Evolutionary conservation across 2,329 filamentous ascomycete species (phyloP).

Genomic region (Talaromyces sp.): DNA sequence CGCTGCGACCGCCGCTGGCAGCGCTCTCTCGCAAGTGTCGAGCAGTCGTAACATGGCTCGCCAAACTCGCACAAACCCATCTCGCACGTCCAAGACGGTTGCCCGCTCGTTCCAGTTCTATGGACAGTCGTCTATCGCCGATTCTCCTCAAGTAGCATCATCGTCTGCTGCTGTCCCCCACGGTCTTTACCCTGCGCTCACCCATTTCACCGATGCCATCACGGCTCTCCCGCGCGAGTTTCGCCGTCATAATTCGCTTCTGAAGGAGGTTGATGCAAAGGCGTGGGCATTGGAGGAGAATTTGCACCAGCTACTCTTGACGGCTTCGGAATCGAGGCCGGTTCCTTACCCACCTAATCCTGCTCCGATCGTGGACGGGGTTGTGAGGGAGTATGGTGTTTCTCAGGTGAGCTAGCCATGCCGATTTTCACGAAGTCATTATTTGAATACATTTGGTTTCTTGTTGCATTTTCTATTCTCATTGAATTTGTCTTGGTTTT

Average conservation of each 20-base stretch:
- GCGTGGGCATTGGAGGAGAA: slow-evolving; percentile 82
- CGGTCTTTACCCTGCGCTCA: slow-evolving; percentile 62
- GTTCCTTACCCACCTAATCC: slow-evolving; percentile 29
- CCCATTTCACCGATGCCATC: slow-evolving; percentile 84
- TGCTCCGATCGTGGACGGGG: slow-evolving; percentile 32
- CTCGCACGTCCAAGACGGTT: slow-evolving; percentile 44
- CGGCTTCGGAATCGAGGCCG: slow-evolving; percentile 29
- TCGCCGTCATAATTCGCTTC: slow-evolving; percentile 87
- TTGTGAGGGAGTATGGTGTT: slow-evolving; percentile 30
- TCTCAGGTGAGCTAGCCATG: slow-evolving; percentile 21
- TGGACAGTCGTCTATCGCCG: slow-evolving; percentile 21
- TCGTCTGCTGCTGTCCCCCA: slow-evolving; percentile 25
- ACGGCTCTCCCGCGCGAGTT: slow-evolving; percentile 91
- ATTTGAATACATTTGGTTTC: neutral
- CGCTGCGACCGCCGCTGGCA: slow-evolving; percentile 22
- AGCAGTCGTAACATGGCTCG: slow-evolving; percentile 35
- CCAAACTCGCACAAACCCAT: slow-evolving; percentile 47
- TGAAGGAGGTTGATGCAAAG: slow-evolving; percentile 98
- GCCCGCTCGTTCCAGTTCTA: slow-evolving; percentile 38
- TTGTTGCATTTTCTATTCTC: neutral
- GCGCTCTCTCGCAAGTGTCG: slow-evolving; percentile 22
- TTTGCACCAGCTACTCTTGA: slow-evolving; percentile 66
- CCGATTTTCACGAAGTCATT: neutral
- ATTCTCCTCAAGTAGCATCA: slow-evolving; percentile 24
- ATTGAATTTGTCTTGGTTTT: neutral